Evolutionary conservation across 208 protist species (phyloP).

Genomic region (Crithidia expoeki): DNA sequence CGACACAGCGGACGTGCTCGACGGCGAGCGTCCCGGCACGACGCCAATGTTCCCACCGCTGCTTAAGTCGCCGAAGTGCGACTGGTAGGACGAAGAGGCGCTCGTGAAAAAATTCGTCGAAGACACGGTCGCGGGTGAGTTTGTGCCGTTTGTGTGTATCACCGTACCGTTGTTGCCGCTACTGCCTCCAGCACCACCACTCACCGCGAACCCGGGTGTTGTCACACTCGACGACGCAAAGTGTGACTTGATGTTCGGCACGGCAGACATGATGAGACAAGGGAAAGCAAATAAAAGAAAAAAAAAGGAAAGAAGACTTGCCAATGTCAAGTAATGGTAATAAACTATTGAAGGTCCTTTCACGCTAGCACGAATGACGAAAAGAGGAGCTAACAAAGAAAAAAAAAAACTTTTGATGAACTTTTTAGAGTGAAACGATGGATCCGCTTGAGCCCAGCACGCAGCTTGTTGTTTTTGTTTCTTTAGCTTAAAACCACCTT

Average conservation of each 20-base stretch:
- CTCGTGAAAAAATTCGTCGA: slow-evolving; percentile 19
- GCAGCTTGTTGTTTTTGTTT: too few relatives aligned
- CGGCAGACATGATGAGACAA: slow-evolving; percentile 8
- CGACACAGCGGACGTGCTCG: slow-evolving; percentile 1
- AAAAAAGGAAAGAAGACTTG: slow-evolving; percentile 2
- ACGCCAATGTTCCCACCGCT: slow-evolving; percentile 9
- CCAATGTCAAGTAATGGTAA: background rate
- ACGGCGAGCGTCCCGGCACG: slow-evolving; percentile 5
- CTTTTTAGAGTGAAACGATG: too few relatives aligned
- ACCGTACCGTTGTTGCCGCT: background rate
- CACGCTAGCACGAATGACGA: too few relatives aligned
- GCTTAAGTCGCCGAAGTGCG: slow-evolving; percentile 32
- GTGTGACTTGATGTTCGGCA: slow-evolving; percentile 16
- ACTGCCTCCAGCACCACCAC: background rate
- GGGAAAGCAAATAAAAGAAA: slow-evolving; percentile 1
- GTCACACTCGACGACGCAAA: slow-evolving; percentile 13
- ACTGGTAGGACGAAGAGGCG: slow-evolving; percentile 23
- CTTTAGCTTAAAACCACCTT: too few relatives aligned
- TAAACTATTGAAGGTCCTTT: background rate
- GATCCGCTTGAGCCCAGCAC: too few relatives aligned
- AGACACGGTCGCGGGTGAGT: background rate
- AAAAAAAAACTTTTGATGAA: too few relatives aligned
- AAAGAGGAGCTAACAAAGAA: too few relatives aligned
- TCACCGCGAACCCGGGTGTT: slow-evolving; percentile 14
- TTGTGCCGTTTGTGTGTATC: background rate